A percentile compares a stretch with the other conserved stretches of the same genome.
phyloP scores from a whole-genome alignment of 306 rosid genomes.

The Benincasa hispida region DNA sequence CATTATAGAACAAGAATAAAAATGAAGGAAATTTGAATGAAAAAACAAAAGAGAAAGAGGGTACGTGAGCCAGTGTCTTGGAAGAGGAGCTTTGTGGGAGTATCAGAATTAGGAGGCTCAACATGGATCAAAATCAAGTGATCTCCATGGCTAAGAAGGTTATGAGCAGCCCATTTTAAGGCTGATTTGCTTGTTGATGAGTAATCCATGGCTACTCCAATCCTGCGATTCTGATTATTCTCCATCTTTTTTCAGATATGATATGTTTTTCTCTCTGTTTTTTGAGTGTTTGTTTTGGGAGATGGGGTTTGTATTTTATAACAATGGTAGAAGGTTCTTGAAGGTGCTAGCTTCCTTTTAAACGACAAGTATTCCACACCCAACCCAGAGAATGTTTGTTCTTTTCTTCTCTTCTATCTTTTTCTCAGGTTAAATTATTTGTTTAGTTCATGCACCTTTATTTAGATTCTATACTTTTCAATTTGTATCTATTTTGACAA shows the following conservation, averaged over 20 bases:
- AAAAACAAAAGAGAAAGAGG: background rate
- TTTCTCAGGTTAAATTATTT: too few relatives aligned
- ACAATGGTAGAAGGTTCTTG: background rate
- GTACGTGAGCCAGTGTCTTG: conserved; percentile 16
- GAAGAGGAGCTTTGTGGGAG: conserved; percentile 50
- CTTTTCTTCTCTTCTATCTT: background rate
- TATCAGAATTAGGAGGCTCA: conserved; percentile 45
- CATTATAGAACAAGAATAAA: background rate
- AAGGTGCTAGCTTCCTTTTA: background rate
- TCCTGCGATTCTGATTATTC: background rate
- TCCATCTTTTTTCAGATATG: background rate
- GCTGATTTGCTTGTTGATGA: conserved; percentile 65
- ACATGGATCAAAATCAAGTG: conserved; percentile 45
- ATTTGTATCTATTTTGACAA: too few relatives aligned
- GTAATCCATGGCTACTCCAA: conserved; percentile 72
- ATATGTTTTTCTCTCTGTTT: background rate
- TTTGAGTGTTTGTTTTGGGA: background rate
- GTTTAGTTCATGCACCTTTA: background rate
- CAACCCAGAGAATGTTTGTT: background rate
- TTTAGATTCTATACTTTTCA: too few relatives aligned
- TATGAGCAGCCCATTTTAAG: conserved; percentile 46
- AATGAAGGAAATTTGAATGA: conserved; percentile 22
- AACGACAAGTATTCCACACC: background rate
- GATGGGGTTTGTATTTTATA: background rate
- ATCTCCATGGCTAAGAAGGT: conserved; percentile 40